Percentiles rank a stretch among this genome's conserved stretches.
Conservation (phyloP, 164 flowering plant genomes). For the Umbilicus rupestris region DNA sequence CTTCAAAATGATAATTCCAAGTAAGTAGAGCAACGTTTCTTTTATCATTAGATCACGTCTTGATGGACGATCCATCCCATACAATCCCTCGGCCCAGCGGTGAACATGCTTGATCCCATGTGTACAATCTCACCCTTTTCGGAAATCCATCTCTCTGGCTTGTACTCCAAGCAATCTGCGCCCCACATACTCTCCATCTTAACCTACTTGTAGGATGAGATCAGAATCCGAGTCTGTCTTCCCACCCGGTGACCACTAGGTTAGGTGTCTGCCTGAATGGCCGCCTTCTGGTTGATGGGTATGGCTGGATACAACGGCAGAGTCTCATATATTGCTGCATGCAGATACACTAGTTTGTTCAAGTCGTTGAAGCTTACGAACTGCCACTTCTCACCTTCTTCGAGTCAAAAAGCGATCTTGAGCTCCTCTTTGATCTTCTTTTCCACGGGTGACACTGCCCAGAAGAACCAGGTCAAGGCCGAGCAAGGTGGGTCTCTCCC, state of each 20-base stretch:
- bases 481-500: slow-evolving; percentile 20
- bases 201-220: slow-evolving; percentile 30
- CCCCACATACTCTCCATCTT: slow-evolving; percentile 45
- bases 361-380: slow-evolving; percentile 17
- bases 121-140: slow-evolving; percentile 25
- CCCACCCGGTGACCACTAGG: slow-evolving; percentile 31
- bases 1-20: too few relatives aligned
- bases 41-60: too few relatives aligned
- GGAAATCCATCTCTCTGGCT: slow-evolving; percentile 50
- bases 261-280: slow-evolving; percentile 20
- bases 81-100: slow-evolving; percentile 32
- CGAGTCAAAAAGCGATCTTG: background rate
- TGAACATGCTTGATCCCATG: slow-evolving; percentile 28
- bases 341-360: slow-evolving; percentile 31
- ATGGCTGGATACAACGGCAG: slow-evolving; percentile 33
- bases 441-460: slow-evolving; percentile 12
- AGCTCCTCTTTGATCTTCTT: slow-evolving; percentile 19
- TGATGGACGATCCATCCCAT: too few relatives aligned
- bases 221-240: slow-evolving; percentile 16
- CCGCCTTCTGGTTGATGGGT: slow-evolving; percentile 22
- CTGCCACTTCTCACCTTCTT: slow-evolving; percentile 3
- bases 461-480: slow-evolving; percentile 19
- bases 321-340: slow-evolving; percentile 32
- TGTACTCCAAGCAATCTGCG: slow-evolving; percentile 36
- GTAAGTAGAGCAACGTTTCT: too few relatives aligned